Evolutionary conservation across 2,329 filamentous ascomycete genomes (phyloP).

Genomic region (Verticillium albo-atrum): DNA sequence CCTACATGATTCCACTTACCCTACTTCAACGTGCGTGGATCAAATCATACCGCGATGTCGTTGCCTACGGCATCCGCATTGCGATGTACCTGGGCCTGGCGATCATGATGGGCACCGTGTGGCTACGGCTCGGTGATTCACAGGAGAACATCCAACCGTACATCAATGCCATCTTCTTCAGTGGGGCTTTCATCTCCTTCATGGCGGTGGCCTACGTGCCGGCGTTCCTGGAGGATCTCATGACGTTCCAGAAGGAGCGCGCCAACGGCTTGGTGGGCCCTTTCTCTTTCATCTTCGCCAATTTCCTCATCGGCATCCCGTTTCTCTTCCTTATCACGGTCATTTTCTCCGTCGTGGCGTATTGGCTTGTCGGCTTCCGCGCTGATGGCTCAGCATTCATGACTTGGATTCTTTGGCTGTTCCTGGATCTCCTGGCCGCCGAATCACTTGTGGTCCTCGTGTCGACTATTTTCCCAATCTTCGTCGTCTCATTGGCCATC

Average conservation of each 20-base stretch:
- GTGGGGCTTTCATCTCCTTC: constrained; percentile 72
- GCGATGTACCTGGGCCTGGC: constrained; percentile 75
- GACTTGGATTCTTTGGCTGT: constrained; percentile 78
- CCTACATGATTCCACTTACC: constrained; percentile 50
- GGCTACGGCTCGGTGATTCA: constrained; percentile 63
- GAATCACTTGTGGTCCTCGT: constrained; percentile 79
- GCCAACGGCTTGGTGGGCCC: constrained; percentile 78
- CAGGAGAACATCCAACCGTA: constrained; percentile 76
- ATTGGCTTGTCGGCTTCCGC: constrained; percentile 77
- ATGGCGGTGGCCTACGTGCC: constrained; percentile 85
- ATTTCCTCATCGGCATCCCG: constrained; percentile 77
- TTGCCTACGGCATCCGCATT: constrained; percentile 78
- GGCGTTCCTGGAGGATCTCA: constrained; percentile 73
- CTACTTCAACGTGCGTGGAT: constrained; percentile 76
- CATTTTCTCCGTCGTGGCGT: constrained; percentile 70
- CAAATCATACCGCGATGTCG: constrained; percentile 78
- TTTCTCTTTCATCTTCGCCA: constrained; percentile 67
- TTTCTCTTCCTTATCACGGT: constrained; percentile 76
- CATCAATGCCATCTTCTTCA: constrained; percentile 78
- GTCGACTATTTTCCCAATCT: constrained; percentile 68
- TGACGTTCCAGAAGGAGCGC: constrained; percentile 70
- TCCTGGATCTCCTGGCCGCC: constrained; percentile 76
- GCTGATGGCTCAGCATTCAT: constrained; percentile 64
- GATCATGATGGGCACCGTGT: constrained; percentile 86
- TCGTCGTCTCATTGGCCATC: constrained; percentile 73